Evolutionary conservation across 1,139 yeast species (phyloP), one percentile per base, ranked within the genome.

Genomic region (Saccharomycopsis hybrid): DNA sequence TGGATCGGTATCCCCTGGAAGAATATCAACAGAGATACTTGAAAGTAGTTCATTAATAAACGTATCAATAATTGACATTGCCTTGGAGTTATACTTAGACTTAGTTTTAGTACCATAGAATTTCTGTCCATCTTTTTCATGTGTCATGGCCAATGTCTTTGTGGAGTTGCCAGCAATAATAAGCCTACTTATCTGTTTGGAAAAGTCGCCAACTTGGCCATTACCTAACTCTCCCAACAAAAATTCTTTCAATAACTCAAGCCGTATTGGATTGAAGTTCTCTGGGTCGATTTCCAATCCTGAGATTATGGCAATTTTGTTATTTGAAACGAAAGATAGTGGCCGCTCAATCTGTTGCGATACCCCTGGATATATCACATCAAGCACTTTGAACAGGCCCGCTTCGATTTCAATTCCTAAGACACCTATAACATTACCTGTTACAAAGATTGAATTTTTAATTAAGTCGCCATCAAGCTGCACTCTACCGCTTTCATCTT

Each of bases 401-500:
- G 90, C 82, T 45, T 78, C 80, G 8, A 85, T 74, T 62, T 90
- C 97, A 66, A 86, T 80, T 0, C 99, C 99, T 25, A 90, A 65
- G 0, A 89, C 77, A 0, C 92, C 97, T 9, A 89, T 78, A 1
- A 90, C 83, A 27, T 83, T 77, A 1, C 99, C 99, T 0, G 97
- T 90, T 0, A 90, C 95, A 37, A 92, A 69, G 2, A 64, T 77
- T 58, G 58, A 68, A 59, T 52, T 59, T 55, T 73, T 70, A 46
- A 82, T 68, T 18, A 75, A 71, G 36, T 79, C 83, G 33, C 95
- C 95, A 24, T 35, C 43, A 33, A 92, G 68, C 31, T 80, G 65
- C 8, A 95, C 83, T 46, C 99, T 72, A 3, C 99, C 98, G 47
- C 92, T 82, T 61, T 90, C 97, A 65, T 94, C 98, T 64, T 92